Conservation (phyloP, 2,329 filamentous ascomycete genomes). For the Cytospora piceicola region DNA sequence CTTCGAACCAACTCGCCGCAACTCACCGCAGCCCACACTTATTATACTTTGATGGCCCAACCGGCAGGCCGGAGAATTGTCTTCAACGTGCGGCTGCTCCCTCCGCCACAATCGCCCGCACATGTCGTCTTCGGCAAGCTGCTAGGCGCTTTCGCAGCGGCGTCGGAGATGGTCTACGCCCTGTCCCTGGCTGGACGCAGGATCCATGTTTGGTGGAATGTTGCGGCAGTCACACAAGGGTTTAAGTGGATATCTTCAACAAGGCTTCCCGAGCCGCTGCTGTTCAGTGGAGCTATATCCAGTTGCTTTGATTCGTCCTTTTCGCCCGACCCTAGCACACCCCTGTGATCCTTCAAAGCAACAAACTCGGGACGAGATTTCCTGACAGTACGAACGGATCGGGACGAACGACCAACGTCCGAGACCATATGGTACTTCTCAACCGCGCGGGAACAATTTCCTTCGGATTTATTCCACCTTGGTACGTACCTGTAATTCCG, state of each 20-base stretch:
- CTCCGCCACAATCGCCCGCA: background rate
- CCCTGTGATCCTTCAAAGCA: conserved; percentile 12
- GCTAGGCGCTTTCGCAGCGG: background rate
- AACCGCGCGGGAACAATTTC: background rate
- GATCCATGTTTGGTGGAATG: background rate
- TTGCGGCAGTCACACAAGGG: background rate
- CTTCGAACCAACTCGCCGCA: background rate
- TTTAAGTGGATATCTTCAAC: background rate
- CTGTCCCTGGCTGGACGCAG: background rate
- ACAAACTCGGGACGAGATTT: conserved; percentile 17
- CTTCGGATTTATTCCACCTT: background rate
- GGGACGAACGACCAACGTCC: conserved; percentile 8
- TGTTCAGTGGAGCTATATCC: background rate
- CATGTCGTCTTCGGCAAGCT: background rate
- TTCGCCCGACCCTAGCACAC: conserved; percentile 19
- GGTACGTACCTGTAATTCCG: background rate
- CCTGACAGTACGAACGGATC: conserved; percentile 3
- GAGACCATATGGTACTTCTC: background rate
- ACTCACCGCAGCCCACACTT: background rate
- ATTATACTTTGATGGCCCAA: background rate
- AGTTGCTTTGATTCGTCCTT: conserved; percentile 24
- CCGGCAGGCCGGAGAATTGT: background rate
- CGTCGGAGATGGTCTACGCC: background rate
- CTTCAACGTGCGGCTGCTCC: background rate
- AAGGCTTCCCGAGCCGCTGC: background rate